phyloP scores from a whole-genome alignment of 2,329 filamentous ascomycete genomes.

The Neonectria coccinea region DNA sequence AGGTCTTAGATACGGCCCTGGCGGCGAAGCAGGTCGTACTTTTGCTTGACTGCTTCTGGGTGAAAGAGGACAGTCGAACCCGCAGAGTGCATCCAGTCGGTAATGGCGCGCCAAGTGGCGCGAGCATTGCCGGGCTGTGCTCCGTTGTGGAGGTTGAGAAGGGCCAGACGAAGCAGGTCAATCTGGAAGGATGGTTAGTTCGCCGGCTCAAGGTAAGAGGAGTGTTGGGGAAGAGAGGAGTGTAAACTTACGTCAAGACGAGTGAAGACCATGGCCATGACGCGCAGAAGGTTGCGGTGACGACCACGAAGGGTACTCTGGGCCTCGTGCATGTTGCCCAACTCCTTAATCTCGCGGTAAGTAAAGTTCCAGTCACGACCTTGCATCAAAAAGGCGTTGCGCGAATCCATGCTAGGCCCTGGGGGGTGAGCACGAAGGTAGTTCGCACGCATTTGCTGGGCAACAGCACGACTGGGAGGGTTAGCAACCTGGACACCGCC shows the following conservation, averaged over 20 bases:
- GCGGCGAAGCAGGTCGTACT: background rate
- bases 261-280: too few relatives aligned
- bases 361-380: background rate
- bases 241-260: background rate
- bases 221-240: background rate
- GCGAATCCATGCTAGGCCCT: background rate
- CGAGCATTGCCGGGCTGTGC: background rate
- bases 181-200: background rate
- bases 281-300: background rate
- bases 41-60: background rate
- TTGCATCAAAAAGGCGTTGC: background rate
- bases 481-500: too few relatives aligned
- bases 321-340: background rate
- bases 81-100: background rate
- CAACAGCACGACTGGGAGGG: background rate
- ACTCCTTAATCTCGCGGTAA: background rate
- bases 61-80: background rate
- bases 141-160: accelerated
- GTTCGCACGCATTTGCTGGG: background rate
- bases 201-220: too few relatives aligned
- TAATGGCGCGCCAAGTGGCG: background rate
- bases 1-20: background rate
- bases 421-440: background rate
- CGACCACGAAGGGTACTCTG: background rate
- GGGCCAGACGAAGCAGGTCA: background rate